Conservation (phyloP, 106 monocot species). For the Allium fistulosum region DNA sequence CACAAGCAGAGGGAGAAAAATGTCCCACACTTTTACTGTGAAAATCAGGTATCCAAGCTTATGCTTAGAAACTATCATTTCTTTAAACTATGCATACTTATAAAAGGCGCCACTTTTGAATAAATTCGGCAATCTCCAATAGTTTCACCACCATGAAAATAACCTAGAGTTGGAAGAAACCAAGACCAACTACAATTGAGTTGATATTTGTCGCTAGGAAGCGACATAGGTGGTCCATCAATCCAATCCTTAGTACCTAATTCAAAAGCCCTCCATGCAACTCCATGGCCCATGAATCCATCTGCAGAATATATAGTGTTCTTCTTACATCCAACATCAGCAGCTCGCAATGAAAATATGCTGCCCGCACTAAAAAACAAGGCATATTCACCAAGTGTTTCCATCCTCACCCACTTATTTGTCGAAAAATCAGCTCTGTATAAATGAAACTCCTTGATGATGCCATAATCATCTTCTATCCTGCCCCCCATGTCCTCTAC, state of each 20-base stretch:
- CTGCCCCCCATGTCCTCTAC: too few relatives aligned
- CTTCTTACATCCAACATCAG: background rate
- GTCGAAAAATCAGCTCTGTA: background rate
- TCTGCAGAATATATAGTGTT: background rate
- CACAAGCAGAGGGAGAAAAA: too few relatives aligned
- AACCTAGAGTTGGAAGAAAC: too few relatives aligned
- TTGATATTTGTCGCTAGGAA: too few relatives aligned
- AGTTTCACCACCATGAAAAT: too few relatives aligned
- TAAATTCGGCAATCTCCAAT: too few relatives aligned
- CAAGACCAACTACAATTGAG: too few relatives aligned
- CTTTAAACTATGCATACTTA: too few relatives aligned
- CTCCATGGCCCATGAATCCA: background rate
- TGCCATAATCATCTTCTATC: background rate
- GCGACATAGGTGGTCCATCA: background rate
- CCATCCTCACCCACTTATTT: conserved; percentile 3
- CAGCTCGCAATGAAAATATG: background rate
- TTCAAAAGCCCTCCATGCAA: background rate
- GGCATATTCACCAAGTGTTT: background rate
- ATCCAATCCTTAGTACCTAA: background rate
- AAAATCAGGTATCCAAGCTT: too few relatives aligned
- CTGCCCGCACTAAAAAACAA: background rate
- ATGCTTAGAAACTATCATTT: too few relatives aligned
- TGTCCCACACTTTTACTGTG: too few relatives aligned
- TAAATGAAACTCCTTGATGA: background rate
- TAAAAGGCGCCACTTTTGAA: too few relatives aligned